Conservation (phyloP, 257 asterid genomes). For the Forsythia viridissima region DNA sequence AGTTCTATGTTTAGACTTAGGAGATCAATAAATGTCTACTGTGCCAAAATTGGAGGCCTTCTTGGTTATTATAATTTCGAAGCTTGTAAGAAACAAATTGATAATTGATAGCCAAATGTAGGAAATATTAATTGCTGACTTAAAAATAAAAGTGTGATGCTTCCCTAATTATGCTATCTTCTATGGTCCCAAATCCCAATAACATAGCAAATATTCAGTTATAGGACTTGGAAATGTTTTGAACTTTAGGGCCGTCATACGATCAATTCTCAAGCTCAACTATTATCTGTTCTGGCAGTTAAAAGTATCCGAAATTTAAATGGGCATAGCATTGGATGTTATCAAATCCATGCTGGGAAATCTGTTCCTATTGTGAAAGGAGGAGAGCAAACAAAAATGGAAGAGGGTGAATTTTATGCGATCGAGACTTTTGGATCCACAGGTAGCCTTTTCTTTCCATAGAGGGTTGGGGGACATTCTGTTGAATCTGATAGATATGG, state of each 20-base stretch:
- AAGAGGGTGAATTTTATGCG: conserved; percentile 98
- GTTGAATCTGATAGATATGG: not conserved
- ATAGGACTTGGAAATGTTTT: not conserved
- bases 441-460: conserved; percentile 41
- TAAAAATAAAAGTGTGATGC: not conserved
- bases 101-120: not conserved
- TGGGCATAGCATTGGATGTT: conserved; percentile 91
- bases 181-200: not conserved
- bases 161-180: not conserved
- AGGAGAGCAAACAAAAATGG: conserved; percentile 98
- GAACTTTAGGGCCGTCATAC: not conserved
- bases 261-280: not conserved
- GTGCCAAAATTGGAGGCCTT: conserved; percentile 3
- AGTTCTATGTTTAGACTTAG: not conserved
- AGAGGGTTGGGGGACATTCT: not conserved
- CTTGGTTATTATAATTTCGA: not conserved
- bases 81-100: conserved; percentile 3
- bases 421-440: conserved; percentile 98
- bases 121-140: not conserved
- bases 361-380: conserved; percentile 98
- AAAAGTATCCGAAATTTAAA: conserved; percentile 93
- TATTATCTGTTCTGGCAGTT: conserved; percentile 52
- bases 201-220: not conserved
- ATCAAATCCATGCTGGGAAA: conserved; percentile 98
- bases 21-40: not conserved